Percentiles rank a stretch among this genome's conserved stretches.
Evolutionary conservation across 1,139 yeast genomes (phyloP).

Genomic region (Geotrichum aggregatum): DNA sequence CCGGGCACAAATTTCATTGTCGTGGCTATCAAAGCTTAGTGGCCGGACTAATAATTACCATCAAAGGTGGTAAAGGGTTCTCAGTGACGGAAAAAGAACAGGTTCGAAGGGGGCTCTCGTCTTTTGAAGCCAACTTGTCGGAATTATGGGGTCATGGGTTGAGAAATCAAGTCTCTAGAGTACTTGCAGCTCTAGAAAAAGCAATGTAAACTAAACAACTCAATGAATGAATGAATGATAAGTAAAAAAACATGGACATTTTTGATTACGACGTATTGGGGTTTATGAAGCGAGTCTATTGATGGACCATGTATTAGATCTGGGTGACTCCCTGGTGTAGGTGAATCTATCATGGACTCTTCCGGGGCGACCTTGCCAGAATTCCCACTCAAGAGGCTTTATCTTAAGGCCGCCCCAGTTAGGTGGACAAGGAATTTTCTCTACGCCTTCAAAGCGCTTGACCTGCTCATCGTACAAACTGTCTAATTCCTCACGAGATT

Average conservation of each 20-base stretch:
- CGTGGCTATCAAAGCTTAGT: constrained; percentile 26
- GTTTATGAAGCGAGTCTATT: constrained; percentile 68
- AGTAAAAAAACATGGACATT: not conserved
- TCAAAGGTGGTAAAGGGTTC: constrained; percentile 13
- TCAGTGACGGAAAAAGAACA: constrained; percentile 15
- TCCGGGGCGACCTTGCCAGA: constrained; percentile 93
- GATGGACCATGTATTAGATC: constrained; percentile 54
- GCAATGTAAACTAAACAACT: constrained; percentile 7
- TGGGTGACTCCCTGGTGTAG: constrained; percentile 54
- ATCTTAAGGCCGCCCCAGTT: constrained; percentile 93
- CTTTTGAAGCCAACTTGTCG: constrained; percentile 19
- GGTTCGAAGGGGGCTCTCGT: constrained; percentile 18
- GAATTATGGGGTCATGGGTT: constrained; percentile 24
- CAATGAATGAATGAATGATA: constrained; percentile 2
- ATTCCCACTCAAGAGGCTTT: constrained; percentile 85
- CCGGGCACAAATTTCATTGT: constrained; percentile 21
- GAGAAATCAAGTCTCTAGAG: constrained; percentile 22
- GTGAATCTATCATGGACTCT: constrained; percentile 86
- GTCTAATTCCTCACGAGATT: constrained; percentile 60
- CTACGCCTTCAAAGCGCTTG: constrained; percentile 56
- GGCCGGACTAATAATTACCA: constrained; percentile 24
- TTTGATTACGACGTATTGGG: not conserved
- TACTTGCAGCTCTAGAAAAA: constrained; percentile 17
- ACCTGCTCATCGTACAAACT: constrained; percentile 44
- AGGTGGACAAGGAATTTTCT: constrained; percentile 82